These are phyloP conservation scores for Moricandia arvensis DNA, from an alignment of 345 rosid genomes.

Conservation along the genomic window DNA sequence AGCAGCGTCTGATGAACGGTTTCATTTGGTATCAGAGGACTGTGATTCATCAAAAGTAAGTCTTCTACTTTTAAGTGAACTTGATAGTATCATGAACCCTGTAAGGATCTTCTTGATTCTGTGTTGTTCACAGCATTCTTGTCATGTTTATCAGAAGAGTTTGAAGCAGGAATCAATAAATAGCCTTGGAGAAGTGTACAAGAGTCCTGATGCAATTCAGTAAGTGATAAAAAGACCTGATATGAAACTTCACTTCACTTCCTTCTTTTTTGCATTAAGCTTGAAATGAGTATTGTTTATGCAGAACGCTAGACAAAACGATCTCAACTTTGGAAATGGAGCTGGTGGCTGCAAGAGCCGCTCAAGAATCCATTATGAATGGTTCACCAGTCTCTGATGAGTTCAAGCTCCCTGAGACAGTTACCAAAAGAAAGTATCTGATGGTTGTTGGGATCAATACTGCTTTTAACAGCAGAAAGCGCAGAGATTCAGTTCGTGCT, in stretches of 20 bases:
- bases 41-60: slow-evolving; percentile 69
- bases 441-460: slow-evolving; percentile 94
- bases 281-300: slow-evolving; percentile 1
- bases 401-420: slow-evolving; percentile 45
- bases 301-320: slow-evolving; percentile 75
- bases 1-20: slow-evolving; percentile 50
- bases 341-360: slow-evolving; percentile 77
- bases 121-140: background rate
- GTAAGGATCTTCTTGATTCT: background rate
- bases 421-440: slow-evolving; percentile 59
- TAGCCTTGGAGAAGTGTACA: slow-evolving; percentile 64
- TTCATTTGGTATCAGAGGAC: slow-evolving; percentile 63
- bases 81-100: background rate
- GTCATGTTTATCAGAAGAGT: slow-evolving; percentile 43
- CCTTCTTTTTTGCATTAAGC: background rate
- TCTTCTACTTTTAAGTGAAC: background rate
- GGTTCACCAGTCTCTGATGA: slow-evolving; percentile 79
- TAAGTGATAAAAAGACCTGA: slow-evolving; percentile 35
- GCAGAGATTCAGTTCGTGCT: slow-evolving; percentile 90
- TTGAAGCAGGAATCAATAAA: slow-evolving; percentile 54
- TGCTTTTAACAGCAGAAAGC: slow-evolving; percentile 93
- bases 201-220: slow-evolving; percentile 76
- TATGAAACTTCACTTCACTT: background rate
- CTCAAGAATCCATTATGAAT: slow-evolving; percentile 72
- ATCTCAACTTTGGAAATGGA: slow-evolving; percentile 83